Base-by-base conservation (phyloP, 2,329 filamentous ascomycete species). In the Neopestalotiopsis sp. region DNA sequence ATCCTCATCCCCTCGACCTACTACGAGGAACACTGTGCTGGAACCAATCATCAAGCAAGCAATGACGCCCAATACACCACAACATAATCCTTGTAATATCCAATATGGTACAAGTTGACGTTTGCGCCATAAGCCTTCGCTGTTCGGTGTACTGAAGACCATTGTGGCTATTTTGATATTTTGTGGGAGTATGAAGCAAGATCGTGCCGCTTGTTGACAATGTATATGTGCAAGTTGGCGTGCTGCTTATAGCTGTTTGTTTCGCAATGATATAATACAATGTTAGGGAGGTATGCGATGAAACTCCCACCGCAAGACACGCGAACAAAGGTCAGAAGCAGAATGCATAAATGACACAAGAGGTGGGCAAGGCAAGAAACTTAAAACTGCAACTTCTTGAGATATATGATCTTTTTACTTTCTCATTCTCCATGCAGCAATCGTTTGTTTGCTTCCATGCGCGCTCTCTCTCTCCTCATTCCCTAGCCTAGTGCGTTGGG, bases 41-140 rank as follows among this genome's bases (percentile, higher is more conserved):
- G 65, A 38, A 7, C 49, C 68, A 17, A 72, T 64, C 14, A 72
- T 66, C 7, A 72, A 52, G 28, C 28, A 40, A 9, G 69, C 66
- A 7, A 66, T 56, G 12, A 67, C 65, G 49, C 34, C 68, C 63
- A 66, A 68, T 45, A 71, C 34, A 45, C 66, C 5, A 10, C 59
- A 17, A 32, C 32, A 30, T 38, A 72, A 24, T 10, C 71, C 67
- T 32, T 74, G 70, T 9, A 74, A 14, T 30, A 72, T 67, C 72
- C 71, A 74, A 65, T 30, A 62, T 14, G 71, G 72, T 6, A 74
- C 28, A 13, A 72, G 52, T 17, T 72, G 63, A 30, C 70, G 70
- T 65, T 71, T 71, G 24, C 68, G 69, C 71, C 72, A 74, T 66
- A 72, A 52, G 9, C 67, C 71, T 17, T 70, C 67, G 68, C 66